Percentiles rank a stretch among this genome's conserved stretches.
Evolutionary conservation across 768 basidiomycete species (phyloP).

Genomic region (Suillus spraguei): DNA sequence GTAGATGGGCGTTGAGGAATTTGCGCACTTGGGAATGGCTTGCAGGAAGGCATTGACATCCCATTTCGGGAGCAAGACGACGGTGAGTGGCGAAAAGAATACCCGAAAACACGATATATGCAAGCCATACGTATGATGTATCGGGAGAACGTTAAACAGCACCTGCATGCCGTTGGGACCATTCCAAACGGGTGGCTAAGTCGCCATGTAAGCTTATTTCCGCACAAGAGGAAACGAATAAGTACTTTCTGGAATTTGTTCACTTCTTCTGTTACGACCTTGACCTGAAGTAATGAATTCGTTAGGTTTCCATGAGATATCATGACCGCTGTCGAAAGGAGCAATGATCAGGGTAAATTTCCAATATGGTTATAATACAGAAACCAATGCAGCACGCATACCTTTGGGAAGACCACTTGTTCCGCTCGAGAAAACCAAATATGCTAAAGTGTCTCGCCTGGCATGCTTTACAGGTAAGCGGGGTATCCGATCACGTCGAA

Average conservation of each 20-base stretch:
- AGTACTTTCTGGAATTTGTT: conserved; percentile 43
- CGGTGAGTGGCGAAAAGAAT: conserved; percentile 47
- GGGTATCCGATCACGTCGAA: conserved; percentile 40
- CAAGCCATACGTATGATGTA: conserved; percentile 71
- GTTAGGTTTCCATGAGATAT: conserved; percentile 68
- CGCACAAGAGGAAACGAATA: conserved; percentile 3
- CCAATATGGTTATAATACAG: not conserved
- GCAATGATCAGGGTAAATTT: conserved; percentile 10
- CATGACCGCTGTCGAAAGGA: conserved; percentile 57
- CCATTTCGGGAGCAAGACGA: conserved; percentile 65
- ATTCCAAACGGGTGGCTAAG: conserved; percentile 40
- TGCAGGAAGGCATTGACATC: conserved; percentile 51
- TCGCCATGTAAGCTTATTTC: not conserved
- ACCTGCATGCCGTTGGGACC: conserved; percentile 51
- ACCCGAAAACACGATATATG: conserved; percentile 51
- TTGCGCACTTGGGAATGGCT: conserved; percentile 57
- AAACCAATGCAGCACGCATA: conserved; percentile 23
- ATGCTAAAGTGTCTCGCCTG: conserved; percentile 57
- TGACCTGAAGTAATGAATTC: conserved; percentile 42
- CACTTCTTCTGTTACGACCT: conserved; percentile 32
- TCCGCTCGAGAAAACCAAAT: conserved; percentile 77
- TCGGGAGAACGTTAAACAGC: conserved; percentile 60
- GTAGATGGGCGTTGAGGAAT: not conserved
- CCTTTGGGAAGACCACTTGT: conserved; percentile 81
- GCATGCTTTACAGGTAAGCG: conserved; percentile 47